Conservation (phyloP, 2,329 filamentous ascomycete species). For the Tolypocladium guangdongense region DNA sequence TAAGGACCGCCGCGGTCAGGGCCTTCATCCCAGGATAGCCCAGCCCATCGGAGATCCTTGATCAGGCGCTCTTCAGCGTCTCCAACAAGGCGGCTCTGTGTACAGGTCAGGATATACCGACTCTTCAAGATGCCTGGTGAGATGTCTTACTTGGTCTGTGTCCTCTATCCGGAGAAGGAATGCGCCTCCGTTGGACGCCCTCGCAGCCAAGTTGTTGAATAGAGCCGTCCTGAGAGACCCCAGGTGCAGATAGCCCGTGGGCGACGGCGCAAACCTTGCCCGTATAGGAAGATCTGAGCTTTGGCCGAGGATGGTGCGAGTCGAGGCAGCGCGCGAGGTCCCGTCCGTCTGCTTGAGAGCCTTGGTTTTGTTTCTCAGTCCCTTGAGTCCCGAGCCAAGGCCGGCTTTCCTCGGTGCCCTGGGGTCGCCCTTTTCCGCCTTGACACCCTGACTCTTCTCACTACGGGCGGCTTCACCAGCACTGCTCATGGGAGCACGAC, state of each 20-base stretch:
- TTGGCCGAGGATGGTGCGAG: slow-evolving; percentile 22
- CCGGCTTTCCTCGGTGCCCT: not conserved
- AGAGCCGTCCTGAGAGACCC: slow-evolving; percentile 85
- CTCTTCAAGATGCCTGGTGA: not conserved
- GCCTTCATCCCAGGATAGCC: slow-evolving; percentile 88
- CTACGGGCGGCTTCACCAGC: not conserved
- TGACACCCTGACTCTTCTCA: not conserved
- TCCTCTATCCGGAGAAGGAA: slow-evolving; percentile 91
- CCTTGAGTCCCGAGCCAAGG: slow-evolving; percentile 6
- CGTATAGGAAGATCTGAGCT: slow-evolving; percentile 42
- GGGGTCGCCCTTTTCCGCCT: not conserved
- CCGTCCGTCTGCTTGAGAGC: slow-evolving; percentile 12
- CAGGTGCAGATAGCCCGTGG: slow-evolving; percentile 86
- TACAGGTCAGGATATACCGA: not conserved
- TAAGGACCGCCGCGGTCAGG: slow-evolving; percentile 71
- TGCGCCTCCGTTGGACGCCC: slow-evolving; percentile 67
- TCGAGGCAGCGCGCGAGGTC: not conserved
- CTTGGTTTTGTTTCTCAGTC: slow-evolving; percentile 6
- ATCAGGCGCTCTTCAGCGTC: slow-evolving; percentile 72
- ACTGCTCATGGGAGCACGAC: not conserved
- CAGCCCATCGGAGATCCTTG: slow-evolving; percentile 77
- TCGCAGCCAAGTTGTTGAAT: slow-evolving; percentile 92
- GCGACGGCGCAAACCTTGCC: slow-evolving; percentile 85
- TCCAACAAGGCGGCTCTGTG: slow-evolving; percentile 64
- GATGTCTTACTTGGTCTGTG: slow-evolving; percentile 65